These are phyloP conservation scores for Datura wrightii DNA, from an alignment of 257 asterid genomes.

Conservation along the genomic window DNA sequence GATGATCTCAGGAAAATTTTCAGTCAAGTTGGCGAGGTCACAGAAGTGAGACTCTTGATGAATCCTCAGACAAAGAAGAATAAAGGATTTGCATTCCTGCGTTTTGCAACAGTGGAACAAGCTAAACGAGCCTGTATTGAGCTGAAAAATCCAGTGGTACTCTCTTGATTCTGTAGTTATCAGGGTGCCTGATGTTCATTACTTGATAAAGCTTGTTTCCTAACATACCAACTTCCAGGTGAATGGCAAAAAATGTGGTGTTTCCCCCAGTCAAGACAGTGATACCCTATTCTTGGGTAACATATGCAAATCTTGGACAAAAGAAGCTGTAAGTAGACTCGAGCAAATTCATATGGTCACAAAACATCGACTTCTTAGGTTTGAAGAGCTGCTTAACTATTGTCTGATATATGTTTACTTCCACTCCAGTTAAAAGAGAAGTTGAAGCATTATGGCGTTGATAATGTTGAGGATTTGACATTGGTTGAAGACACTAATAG, in stretches of 20 bases:
- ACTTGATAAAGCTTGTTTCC: conserved; percentile 42
- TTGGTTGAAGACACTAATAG: conserved; percentile 86
- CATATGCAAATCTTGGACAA: conserved; percentile 94
- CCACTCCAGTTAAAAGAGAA: conserved; percentile 86
- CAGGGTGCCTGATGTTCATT: conserved; percentile 39
- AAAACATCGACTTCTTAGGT: conserved; percentile 44
- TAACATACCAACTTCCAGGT: conserved; percentile 78
- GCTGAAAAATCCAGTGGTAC: conserved; percentile 92
- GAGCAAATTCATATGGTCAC: conserved; percentile 29
- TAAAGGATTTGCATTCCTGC: conserved; percentile 97
- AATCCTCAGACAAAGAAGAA: conserved; percentile 95
- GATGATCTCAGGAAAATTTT: conserved; percentile 88
- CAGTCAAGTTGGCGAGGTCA: conserved; percentile 85
- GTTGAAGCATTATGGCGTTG: conserved; percentile 77
- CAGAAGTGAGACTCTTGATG: conserved; percentile 97
- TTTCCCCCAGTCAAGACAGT: conserved; percentile 96
- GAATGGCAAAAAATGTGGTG: conserved; percentile 97
- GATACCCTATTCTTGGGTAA: conserved; percentile 96
- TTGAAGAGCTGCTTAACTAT: conserved; percentile 37
- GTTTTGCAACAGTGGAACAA: conserved; percentile 92
- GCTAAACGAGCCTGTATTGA: conserved; percentile 88
- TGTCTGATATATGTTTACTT: conserved; percentile 51
- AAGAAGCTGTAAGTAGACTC: conserved; percentile 82
- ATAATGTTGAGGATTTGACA: conserved; percentile 85
- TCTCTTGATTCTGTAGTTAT: conserved; percentile 47